Evolutionary conservation across 106 monocot species (phyloP).

Genomic region (Triglochin maritima): DNA sequence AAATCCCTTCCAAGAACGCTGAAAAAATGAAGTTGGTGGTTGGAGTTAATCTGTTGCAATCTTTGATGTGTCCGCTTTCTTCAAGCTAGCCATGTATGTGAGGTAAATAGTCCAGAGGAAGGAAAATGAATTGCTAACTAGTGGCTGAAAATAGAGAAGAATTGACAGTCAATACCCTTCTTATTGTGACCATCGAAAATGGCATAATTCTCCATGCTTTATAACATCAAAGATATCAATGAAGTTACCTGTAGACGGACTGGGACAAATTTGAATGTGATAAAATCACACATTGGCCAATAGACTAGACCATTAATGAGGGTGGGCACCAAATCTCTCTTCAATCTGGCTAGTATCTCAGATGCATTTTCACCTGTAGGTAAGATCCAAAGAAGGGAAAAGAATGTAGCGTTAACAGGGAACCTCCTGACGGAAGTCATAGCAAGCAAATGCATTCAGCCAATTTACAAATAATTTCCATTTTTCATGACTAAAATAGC

Average conservation of each 20-base stretch:
- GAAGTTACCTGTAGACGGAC: conserved; percentile 75
- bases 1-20: too few relatives aligned
- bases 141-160: conserved; percentile 41
- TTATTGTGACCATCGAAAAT: background rate
- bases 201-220: background rate
- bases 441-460: too few relatives aligned
- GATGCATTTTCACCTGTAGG: conserved; percentile 52
- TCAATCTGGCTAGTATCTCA: conserved; percentile 77
- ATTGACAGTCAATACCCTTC: too few relatives aligned
- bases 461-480: too few relatives aligned
- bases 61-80: conserved; percentile 32
- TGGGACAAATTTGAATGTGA: conserved; percentile 84
- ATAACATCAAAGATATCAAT: background rate
- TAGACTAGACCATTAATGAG: conserved; percentile 57
- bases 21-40: too few relatives aligned
- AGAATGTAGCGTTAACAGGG: background rate
- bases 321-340: conserved; percentile 84
- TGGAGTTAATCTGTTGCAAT: conserved; percentile 5
- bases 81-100: conserved; percentile 87
- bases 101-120: conserved; percentile 91
- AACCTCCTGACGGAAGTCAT: too few relatives aligned
- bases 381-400: background rate
- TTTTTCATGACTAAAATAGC: too few relatives aligned
- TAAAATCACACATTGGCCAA: conserved; percentile 93
- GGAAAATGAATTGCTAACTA: conserved; percentile 88